Conservation (phyloP, 371 early-diverging fungal species). For the Mucor racemosus region DNA sequence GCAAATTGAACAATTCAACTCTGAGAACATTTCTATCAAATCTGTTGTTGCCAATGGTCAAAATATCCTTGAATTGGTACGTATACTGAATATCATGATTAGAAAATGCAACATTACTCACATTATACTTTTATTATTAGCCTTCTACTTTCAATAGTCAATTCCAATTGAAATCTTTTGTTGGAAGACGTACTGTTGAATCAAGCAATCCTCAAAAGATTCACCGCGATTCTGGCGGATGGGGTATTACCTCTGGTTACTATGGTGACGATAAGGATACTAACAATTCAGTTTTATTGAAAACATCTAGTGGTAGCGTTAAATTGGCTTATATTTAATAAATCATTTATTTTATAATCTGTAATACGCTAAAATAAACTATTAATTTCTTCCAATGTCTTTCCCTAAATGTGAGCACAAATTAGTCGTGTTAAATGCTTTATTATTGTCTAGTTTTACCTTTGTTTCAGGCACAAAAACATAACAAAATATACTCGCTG, state of each 20-base stretch:
- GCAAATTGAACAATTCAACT: background rate
- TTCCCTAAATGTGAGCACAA: slow-evolving; percentile 17
- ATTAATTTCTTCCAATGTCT: slow-evolving; percentile 38
- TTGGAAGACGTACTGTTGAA: slow-evolving; percentile 9
- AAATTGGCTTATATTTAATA: slow-evolving; percentile 6
- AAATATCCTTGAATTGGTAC: slow-evolving; percentile 11
- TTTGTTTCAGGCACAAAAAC: slow-evolving; percentile 37
- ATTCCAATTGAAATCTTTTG: slow-evolving; percentile 1
- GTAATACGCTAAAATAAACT: slow-evolving; percentile 16
- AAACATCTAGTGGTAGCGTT: background rate
- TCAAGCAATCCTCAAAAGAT: slow-evolving; percentile 8
- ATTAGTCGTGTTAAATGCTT: too few species aligned
- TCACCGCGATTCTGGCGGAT: background rate
- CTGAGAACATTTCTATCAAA: background rate
- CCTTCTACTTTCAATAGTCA: slow-evolving; percentile 14
- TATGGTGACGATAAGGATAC: slow-evolving; percentile 11
- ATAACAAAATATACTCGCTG: slow-evolving; percentile 29
- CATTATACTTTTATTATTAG: background rate
- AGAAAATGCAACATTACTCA: too few species aligned
- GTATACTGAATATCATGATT: background rate
- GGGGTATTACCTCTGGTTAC: slow-evolving; percentile 7
- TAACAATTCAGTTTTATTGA: slow-evolving; percentile 8
- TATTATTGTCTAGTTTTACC: too few species aligned
- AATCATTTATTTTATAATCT: background rate
- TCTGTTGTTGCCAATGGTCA: slow-evolving; percentile 7